Conservation (phyloP, 169 alveolate species). For the Neospora caninum region DNA sequence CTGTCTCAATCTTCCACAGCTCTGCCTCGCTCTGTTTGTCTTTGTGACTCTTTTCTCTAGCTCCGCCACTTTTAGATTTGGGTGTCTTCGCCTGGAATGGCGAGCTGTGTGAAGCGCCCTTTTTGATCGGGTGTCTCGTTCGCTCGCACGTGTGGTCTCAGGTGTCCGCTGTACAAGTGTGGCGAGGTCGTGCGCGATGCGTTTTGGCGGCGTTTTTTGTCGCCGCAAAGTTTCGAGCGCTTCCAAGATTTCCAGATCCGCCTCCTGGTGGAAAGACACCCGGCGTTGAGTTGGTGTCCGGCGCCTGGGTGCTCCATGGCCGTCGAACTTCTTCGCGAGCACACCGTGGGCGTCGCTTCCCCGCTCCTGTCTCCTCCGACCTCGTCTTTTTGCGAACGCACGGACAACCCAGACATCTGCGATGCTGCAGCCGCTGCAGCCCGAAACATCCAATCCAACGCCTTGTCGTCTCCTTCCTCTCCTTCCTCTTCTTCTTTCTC, state of each 20-base stretch:
- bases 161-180: constrained; percentile 28
- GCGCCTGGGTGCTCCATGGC: constrained; percentile 82
- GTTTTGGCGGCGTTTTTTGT: constrained; percentile 16
- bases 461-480: neutral
- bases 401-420: neutral
- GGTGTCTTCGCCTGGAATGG: too few species aligned
- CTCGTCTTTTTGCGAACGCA: neutral
- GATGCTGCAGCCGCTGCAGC: too few species aligned
- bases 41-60: too few species aligned
- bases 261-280: constrained; percentile 68
- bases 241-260: constrained; percentile 3
- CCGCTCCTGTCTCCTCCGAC: neutral
- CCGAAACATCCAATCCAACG: too few species aligned
- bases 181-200: constrained; percentile 13
- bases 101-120: too few species aligned
- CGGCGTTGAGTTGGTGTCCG: constrained; percentile 84
- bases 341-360: constrained; percentile 24
- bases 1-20: too few species aligned
- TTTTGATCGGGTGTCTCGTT: too few species aligned
- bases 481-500: neutral
- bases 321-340: constrained; percentile 67
- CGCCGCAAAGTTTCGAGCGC: neutral
- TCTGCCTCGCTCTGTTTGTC: too few species aligned
- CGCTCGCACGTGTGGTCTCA: neutral
- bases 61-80: too few species aligned